Percentiles rank a stretch among this genome's conserved stretches.
Evolutionary conservation across 768 basidiomycete species (phyloP).

Genomic region (Suillus americanus): DNA sequence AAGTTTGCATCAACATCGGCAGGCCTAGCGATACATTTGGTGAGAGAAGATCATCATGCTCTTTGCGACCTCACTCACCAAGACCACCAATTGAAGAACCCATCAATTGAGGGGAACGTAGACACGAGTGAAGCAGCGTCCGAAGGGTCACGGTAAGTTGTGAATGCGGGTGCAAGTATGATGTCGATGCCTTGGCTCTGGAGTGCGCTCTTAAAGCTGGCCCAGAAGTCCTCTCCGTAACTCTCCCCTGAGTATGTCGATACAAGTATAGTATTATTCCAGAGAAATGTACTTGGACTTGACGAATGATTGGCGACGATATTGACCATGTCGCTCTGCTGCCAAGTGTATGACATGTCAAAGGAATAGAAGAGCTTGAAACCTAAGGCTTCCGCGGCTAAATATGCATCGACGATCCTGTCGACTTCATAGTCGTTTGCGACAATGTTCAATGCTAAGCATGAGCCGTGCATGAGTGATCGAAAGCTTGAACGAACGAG

Average conservation of each 20-base stretch:
- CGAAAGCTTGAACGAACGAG: background rate
- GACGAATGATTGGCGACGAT: slow-evolving; percentile 19
- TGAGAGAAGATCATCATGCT: slow-evolving; percentile 2
- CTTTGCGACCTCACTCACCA: slow-evolving; percentile 18
- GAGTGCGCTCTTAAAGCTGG: slow-evolving; percentile 10
- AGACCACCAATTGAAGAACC: slow-evolving; percentile 37
- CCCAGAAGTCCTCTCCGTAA: slow-evolving; percentile 31
- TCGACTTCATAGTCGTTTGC: slow-evolving; percentile 25
- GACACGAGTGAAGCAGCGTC: slow-evolving; percentile 19
- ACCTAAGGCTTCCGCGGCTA: slow-evolving; percentile 28
- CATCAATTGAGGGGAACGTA: slow-evolving; percentile 25
- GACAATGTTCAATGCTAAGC: slow-evolving; percentile 26
- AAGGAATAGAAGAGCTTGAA: slow-evolving; percentile 39
- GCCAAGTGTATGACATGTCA: slow-evolving; percentile 25
- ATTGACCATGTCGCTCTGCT: slow-evolving; percentile 29
- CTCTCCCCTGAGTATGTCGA: slow-evolving; percentile 38
- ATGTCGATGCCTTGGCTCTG: slow-evolving; percentile 26
- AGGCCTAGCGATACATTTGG: slow-evolving; percentile 13
- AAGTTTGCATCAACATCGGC: slow-evolving; percentile 19
- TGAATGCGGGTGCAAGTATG: slow-evolving; percentile 33
- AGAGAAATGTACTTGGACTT: slow-evolving; percentile 31
- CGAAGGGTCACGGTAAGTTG: slow-evolving; percentile 24
- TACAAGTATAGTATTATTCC: slow-evolving; percentile 26
- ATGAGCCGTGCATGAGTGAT: background rate
- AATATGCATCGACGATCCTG: slow-evolving; percentile 33